Base-by-base conservation (phyloP, 2,329 filamentous ascomycete genomes). In the Fusarium nanum region DNA sequence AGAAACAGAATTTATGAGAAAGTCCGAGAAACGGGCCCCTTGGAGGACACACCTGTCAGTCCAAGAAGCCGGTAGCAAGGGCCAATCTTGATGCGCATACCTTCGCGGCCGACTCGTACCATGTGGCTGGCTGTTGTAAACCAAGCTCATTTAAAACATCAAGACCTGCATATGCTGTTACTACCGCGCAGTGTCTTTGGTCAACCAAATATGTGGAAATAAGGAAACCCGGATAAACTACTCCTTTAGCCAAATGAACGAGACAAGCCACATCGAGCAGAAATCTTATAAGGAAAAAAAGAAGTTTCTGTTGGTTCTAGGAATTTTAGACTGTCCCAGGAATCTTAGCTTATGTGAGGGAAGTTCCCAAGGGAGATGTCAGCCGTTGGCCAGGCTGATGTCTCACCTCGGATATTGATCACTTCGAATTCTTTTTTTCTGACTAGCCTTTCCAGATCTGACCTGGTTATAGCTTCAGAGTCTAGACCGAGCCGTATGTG, bases 41-140 rank as follows among this genome's bases (percentile, higher is more conserved):
- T 27, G 23, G 12, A 11, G n/a, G 16, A 27, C 23, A 27, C 14
- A 53, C 23, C 13, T 18, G n/a, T 27, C 16, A n/a, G n/a, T 14
- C 49, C 49, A 52, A 16, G 12, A 6, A 41, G 14, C 34, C 14
- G 32, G 20, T 32, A 34, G 10, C 27, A 44, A 32, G 25, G 25
- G 25, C 10, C 23, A 34, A 53, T 20, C 14, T 25, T 18, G 7
- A 5, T 25, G 28, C 32, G 14, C 40, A 64, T 64, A 25, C 28
- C 49, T 30, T 16, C 13, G 18, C 14, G 7, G 9, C n/a, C 6
- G n/a, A 10, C 34, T 44, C 37, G 42, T 49, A 28, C 27, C n/a
- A 27, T 40, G 28, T 66, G 47, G 63, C 63, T 54, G 25, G 25
- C 42, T 23, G 47, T 13, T n/a, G 40, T 41, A 22, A 12, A 48